Evolutionary conservation across 2,329 filamentous ascomycete species (phyloP), one percentile per base, ranked within the genome.

Genomic region (Aurifilum marmelostoma): DNA sequence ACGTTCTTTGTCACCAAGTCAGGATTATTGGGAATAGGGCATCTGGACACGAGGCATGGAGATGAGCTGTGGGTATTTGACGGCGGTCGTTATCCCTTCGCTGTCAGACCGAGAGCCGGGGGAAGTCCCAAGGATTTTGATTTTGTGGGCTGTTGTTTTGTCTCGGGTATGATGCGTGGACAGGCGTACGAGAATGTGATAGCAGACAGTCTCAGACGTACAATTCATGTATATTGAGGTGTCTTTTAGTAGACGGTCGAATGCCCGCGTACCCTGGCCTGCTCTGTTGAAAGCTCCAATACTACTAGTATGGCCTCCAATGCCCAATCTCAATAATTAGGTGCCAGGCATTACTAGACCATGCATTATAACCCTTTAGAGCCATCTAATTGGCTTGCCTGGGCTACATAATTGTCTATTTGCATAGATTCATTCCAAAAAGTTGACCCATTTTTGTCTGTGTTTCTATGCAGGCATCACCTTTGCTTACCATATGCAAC

Each of bases 401-500:
- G 34, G 8, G 34, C 34, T 8, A 34, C 34, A 34, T 39, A 11
- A n/a, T 9, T 47, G 43, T 21, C 43, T 47, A 7, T n/a, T n/a
- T 47, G 7, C n/a, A 2, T 21, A n/a, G 1, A 11, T 47, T 47
- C 3, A 21, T n/a, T 18, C 43, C 21, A 47, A 47, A 47, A 47
- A 11, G 4, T 2, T 11, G 43, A 47, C 16, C n/a, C 18, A 47
- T n/a, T 7, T 21, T n/a, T 54, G 24, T 24, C 11, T 27, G 27
- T 61, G 37, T 34, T 61, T 39, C 29, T 24, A 12, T 39, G 21
- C 34, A 41, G 7, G 21, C 5, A 37, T 62, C 37, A 62, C 37
- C 43, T 62, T 11, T 24, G n/a, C 34, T 65, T 65, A 7, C 67
- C 67, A 12, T 71, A 71, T 12, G 50, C 32, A 21, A n/a, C 65